Evolutionary conservation across 176 grass and related monocot species (phyloP), one percentile per base, ranked within the genome.

Genomic region (Panicum miliaceum): DNA sequence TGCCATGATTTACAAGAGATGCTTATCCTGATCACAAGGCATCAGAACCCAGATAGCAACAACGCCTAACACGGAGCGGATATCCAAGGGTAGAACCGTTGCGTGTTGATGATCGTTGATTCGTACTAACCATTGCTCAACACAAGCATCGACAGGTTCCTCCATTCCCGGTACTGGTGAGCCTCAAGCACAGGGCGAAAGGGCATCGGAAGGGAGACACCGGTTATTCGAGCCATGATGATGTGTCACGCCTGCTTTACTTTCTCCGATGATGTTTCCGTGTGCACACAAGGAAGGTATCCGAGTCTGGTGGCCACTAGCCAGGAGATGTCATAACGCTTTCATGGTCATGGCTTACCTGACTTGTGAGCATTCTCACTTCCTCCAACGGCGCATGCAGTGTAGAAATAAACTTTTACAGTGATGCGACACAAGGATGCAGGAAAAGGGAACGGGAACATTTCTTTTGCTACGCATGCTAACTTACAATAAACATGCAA

Each of bases 51-150:
- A 75, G 48, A 51, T 52, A 73, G 71, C 16, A 74, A 35, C 16
- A 74, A 52, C 26, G 8, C 16, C 50, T 50, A 52, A 61, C 29
- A 62, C 62, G 36, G 73, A 68, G 62, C 46, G 73, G 62, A 80
- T 80, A 78, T 80, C 70, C 42, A 18, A 29, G 36, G 32, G 65
- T 25, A 71, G 40, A 78, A 85, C 20, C 64, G 5, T 51, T 73
- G 75, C 41, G 18, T 12, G 22, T 27, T 20, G 66, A 52, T 46
- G 10, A 41, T 53, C 29, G 29, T 53, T 50, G 40, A 43, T 80
- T 73, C 45, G 46, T 3, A 52, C 1, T 19, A 19, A 19, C 23
- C 9, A 56, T 56, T 56, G 60, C 22, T 27, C 13, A 59, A 34
- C 64, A 4, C 5, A 35, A 35, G 2, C 42, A 73, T 47, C 25